Conservation (phyloP, 2,329 filamentous ascomycete species). For the Diaporthe batatas region DNA sequence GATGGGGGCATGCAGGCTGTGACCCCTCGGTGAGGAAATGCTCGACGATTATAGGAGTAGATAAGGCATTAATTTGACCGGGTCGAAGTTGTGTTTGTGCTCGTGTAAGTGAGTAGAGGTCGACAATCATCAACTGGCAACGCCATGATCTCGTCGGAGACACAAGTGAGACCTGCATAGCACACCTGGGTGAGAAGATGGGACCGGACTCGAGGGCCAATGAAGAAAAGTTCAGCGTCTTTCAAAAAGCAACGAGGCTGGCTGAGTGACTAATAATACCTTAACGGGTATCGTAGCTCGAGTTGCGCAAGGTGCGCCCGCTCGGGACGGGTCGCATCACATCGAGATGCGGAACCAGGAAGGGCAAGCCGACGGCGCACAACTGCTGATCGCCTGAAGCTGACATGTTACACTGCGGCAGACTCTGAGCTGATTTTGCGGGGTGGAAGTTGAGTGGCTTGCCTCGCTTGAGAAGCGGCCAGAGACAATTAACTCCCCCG, state of each 20-base stretch:
- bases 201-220: not conserved
- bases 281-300: constrained; percentile 4
- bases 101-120: not conserved
- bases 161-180: not conserved
- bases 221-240: not conserved
- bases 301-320: not conserved
- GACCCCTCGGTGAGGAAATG: too few species aligned
- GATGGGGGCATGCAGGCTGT: not conserved
- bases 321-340: constrained; percentile 7
- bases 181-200: not conserved
- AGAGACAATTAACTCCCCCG: not conserved
- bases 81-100: not conserved
- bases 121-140: not conserved
- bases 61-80: not conserved
- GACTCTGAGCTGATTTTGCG: not conserved
- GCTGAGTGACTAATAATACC: constrained; percentile 12
- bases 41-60: not conserved
- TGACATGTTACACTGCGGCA: constrained; percentile 6
- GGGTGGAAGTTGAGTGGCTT: not conserved
- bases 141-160: not conserved
- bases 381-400: not conserved
- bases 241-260: not conserved
- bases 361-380: not conserved
- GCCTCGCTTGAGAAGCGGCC: not conserved
- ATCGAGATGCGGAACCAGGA: not conserved